A percentile compares a stretch with the other conserved stretches of the same genome.
These are phyloP conservation scores for Geotrichum cucujoidarum DNA, from an alignment of 1,139 yeast genomes.

Conservation along the genomic window DNA sequence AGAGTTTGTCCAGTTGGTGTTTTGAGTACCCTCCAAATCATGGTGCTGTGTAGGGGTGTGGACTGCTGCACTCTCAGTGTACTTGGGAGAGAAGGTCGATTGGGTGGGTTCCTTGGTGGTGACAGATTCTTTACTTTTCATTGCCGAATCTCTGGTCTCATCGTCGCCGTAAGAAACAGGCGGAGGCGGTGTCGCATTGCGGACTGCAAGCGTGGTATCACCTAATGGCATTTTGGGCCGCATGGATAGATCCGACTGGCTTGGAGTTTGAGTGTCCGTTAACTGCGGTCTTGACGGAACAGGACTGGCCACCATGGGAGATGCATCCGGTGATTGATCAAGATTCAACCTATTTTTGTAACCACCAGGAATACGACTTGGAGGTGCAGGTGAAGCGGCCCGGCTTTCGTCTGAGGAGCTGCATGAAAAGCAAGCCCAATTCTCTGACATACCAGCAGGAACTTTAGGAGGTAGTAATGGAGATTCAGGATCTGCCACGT, in stretches of 20 bases:
- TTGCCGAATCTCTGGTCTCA: neutral
- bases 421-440: conserved; percentile 17
- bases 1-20: conserved; percentile 29
- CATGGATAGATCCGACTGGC: neutral
- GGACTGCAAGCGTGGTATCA: neutral
- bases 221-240: conserved; percentile 3
- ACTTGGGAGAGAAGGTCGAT: conserved; percentile 1
- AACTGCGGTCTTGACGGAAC: neutral
- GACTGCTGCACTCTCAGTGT: neutral
- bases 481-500: neutral
- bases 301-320: neutral
- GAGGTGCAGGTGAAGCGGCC: neutral
- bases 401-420: conserved; percentile 9
- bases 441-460: conserved; percentile 4
- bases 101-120: neutral
- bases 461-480: neutral
- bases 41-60: too few relatives aligned
- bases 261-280: neutral
- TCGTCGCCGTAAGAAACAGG: neutral
- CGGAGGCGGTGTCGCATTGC: conserved; percentile 11
- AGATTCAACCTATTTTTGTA: conserved; percentile 1
- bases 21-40: neutral
- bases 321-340: neutral
- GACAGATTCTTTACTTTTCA: neutral
- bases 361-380: neutral